These are phyloP conservation scores for Thraustochytrium striatum DNA, from an alignment of 352 stramenopile genomes.

Conservation along the genomic window DNA sequence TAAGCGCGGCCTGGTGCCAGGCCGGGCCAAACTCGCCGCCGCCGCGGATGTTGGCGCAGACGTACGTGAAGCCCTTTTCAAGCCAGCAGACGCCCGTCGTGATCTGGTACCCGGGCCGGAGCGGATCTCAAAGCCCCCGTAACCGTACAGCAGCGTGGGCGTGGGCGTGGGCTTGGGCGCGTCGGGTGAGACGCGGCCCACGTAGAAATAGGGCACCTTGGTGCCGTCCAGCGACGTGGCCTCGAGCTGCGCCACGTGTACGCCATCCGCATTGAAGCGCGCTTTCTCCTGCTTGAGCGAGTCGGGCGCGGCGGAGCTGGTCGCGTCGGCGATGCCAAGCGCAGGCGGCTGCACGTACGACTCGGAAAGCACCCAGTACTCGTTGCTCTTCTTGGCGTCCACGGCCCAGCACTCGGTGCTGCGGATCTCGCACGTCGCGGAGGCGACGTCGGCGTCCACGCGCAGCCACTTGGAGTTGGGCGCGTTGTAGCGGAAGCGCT, in stretches of 20 bases:
- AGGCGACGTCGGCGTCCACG: not conserved
- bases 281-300: slow-evolving; percentile 12
- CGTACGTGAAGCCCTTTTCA: slow-evolving; percentile 80
- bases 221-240: slow-evolving; percentile 70
- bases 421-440: not conserved
- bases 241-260: slow-evolving; percentile 11
- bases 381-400: not conserved
- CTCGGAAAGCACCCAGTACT: slow-evolving; percentile 8
- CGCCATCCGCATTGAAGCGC: not conserved
- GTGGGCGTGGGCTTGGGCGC: slow-evolving; percentile 57
- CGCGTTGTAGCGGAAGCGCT: slow-evolving; percentile 31
- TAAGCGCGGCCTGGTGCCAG: slow-evolving; percentile 84
- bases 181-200: slow-evolving; percentile 76
- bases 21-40: slow-evolving; percentile 83
- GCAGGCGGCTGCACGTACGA: not conserved
- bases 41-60: slow-evolving; percentile 86
- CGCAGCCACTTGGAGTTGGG: not conserved
- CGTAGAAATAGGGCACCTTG: slow-evolving; percentile 89
- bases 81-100: slow-evolving; percentile 79
- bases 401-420: not conserved
- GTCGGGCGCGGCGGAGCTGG: not conserved
- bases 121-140: slow-evolving; percentile 90
- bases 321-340: not conserved
- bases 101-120: slow-evolving; percentile 80
- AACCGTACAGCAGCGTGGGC: slow-evolving; percentile 86